These are phyloP conservation scores for Trypanosoma cruzi DNA, from an alignment of 208 protist species.

Conservation along the genomic window DNA sequence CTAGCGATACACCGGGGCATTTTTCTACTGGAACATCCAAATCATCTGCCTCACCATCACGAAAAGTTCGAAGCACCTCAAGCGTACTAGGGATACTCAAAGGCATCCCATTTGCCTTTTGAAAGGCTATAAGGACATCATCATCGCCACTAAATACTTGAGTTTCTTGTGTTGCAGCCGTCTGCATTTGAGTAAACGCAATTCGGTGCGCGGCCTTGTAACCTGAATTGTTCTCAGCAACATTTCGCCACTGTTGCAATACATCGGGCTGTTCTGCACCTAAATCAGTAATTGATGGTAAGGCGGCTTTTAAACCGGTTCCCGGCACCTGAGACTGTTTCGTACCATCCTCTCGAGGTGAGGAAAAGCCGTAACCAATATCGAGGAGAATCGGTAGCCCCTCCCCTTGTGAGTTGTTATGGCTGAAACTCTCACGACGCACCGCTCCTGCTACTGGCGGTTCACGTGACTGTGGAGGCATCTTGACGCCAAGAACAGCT, in stretches of 20 bases:
- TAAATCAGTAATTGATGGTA: slow-evolving; percentile 15
- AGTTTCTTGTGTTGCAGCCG: slow-evolving; percentile 1
- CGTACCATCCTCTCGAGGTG: neutral
- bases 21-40: neutral
- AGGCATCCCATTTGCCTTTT: slow-evolving; percentile 7
- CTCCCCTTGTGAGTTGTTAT: neutral
- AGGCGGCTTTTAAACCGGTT: neutral
- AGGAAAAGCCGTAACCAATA: slow-evolving; percentile 19
- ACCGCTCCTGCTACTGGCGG: neutral
- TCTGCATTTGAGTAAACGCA: neutral
- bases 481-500: slow-evolving; percentile 14
- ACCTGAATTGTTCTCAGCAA: slow-evolving; percentile 14
- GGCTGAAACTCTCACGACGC: neutral
- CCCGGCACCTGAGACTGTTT: slow-evolving; percentile 1
- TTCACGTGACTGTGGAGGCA: slow-evolving; percentile 14
- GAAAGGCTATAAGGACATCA: slow-evolving; percentile 24
- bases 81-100: slow-evolving; percentile 53
- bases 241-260: slow-evolving; percentile 25
- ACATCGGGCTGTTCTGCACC: slow-evolving; percentile 18
- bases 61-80: slow-evolving; percentile 61
- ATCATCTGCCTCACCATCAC: slow-evolving; percentile 27
- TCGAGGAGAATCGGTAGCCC: slow-evolving; percentile 19
- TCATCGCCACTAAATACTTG: neutral
- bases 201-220: slow-evolving; percentile 11
- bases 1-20: slow-evolving; percentile 31